These are phyloP conservation scores for Bathelium albidoporum DNA, from an alignment of 495 filamentous ascomycete genomes.

Conservation along the genomic window DNA sequence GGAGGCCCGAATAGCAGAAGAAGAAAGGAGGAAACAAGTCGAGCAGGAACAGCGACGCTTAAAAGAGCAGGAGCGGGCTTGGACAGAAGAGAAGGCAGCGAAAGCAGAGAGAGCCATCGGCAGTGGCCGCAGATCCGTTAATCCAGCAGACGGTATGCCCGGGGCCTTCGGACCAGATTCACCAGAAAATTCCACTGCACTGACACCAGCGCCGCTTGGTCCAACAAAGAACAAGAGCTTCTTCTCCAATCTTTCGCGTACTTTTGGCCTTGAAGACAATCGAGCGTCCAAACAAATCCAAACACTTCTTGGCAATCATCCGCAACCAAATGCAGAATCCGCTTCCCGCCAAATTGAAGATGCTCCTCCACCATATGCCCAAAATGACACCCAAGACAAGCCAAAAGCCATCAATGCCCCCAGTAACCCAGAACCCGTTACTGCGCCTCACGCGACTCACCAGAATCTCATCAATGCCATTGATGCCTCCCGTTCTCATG, in stretches of 20 bases:
- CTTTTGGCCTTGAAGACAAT: neutral
- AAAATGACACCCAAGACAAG: constrained; percentile 28
- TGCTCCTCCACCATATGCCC: constrained; percentile 37
- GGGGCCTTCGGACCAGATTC: constrained; percentile 21
- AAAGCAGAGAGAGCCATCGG: constrained; percentile 13
- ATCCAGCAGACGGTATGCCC: constrained; percentile 25
- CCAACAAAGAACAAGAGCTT: neutral
- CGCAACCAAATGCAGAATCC: neutral
- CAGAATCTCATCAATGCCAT: constrained; percentile 71
- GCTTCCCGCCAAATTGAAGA: constrained; percentile 5
- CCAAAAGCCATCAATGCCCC: constrained; percentile 10
- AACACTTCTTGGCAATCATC: neutral
- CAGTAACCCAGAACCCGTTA: constrained; percentile 13
- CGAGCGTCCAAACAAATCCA: neutral
- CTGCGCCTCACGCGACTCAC: constrained; percentile 38
- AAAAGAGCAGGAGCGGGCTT: constrained; percentile 38
- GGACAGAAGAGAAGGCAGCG: neutral
- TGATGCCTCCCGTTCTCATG: constrained; percentile 67
- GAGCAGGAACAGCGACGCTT: constrained; percentile 60
- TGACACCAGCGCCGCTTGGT: neutral
- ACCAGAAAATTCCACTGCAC: neutral
- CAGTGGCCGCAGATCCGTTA: constrained; percentile 38
- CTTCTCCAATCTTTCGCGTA: neutral
- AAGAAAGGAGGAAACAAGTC: constrained; percentile 61
- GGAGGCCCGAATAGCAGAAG: constrained; percentile 75